Base-by-base conservation (phyloP, 1,284 basidiomycete genomes). In the Sporisorium reilianum region DNA sequence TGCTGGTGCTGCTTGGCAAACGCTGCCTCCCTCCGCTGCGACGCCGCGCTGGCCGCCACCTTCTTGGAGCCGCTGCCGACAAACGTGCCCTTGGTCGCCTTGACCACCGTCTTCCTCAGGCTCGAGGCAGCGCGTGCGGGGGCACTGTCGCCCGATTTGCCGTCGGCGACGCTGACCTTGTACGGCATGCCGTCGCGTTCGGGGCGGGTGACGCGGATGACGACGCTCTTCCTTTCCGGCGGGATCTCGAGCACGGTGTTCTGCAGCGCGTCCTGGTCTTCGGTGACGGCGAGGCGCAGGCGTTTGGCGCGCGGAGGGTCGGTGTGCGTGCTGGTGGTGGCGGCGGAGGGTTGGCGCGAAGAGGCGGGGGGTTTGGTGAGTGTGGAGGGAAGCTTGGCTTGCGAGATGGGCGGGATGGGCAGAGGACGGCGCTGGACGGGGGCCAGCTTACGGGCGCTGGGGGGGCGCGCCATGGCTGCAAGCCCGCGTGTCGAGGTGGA, bases 21-120 rank as follows among this genome's bases (percentile, higher is more conserved):
- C 16, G 60, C 60, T 18, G 55, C 55, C 26, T 64, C 66, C 7
- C 71, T 59, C 51, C 55, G 58, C 23, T 61, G 52, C 23, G 49
- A 38, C 38, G 56, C 42, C 8, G 34, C 65, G 7, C 45, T 46
- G 3, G 65, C 52, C 5, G 52, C 42, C 1, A 54, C 25, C 54
- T 75, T 75, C 32, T 60, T 67, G 5, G 55, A 49, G 8, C 51
- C 30, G 30, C 58, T 44, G 23, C 63, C 51, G 20, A 44, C 40
- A 30, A 72, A 67, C 3, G 64, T 60, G 28, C 57, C 42, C 55
- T 68, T 73, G 25, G 59, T 66, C 23, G 66, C 66, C 32, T 75
- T 75, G 55, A 70, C 58, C 36, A 75, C 66, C 49, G 59, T 75
- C 66, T 75, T 75, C 26, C 63, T 55, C 48, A 70, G 28, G 26